Conservation (phyloP, 495 filamentous ascomycete species). For the Podospora tetraspora region DNA sequence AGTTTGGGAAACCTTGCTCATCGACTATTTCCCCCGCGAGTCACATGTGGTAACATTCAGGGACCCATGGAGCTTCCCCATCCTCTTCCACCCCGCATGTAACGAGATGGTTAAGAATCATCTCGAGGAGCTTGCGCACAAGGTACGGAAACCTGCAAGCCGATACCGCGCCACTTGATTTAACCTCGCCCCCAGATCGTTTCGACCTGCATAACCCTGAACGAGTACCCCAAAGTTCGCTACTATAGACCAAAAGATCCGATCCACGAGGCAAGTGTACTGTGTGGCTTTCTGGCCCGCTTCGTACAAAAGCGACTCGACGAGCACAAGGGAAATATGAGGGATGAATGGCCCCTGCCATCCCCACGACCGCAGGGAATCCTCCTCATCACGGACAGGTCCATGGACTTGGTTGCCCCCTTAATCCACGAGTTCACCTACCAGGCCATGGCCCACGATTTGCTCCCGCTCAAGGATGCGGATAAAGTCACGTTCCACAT, state of each 20-base stretch:
- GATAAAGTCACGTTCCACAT: constrained; percentile 86
- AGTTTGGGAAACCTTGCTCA: constrained; percentile 63
- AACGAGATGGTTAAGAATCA: constrained; percentile 76
- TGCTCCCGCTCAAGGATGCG: constrained; percentile 78
- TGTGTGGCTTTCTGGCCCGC: constrained; percentile 82
- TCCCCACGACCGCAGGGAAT: constrained; percentile 76
- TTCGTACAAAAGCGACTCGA: constrained; percentile 90
- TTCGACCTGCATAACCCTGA: constrained; percentile 73
- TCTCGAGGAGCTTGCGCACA: constrained; percentile 76
- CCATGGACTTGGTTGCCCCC: constrained; percentile 84
- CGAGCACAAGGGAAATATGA: constrained; percentile 64
- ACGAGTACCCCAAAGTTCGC: constrained; percentile 84
- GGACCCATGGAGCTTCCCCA: constrained; percentile 91
- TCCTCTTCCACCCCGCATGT: constrained; percentile 86
- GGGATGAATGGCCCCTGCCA: constrained; percentile 76
- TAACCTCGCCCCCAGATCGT: constrained; percentile 55
- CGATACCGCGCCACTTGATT: constrained; percentile 19
- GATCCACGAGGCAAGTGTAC: constrained; percentile 77
- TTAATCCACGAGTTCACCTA: constrained; percentile 96
- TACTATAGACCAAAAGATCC: constrained; percentile 75
- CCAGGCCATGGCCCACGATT: constrained; percentile 93
- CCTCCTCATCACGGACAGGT: constrained; percentile 81
- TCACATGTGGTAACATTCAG: constrained; percentile 86
- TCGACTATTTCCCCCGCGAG: constrained; percentile 87
- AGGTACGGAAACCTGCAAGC: constrained; percentile 49